Evolutionary conservation across 228 moss, liverwort and hornwort species (phyloP), one percentile per base, ranked within the genome.

Genomic region (Sphagnum magellanicum): DNA sequence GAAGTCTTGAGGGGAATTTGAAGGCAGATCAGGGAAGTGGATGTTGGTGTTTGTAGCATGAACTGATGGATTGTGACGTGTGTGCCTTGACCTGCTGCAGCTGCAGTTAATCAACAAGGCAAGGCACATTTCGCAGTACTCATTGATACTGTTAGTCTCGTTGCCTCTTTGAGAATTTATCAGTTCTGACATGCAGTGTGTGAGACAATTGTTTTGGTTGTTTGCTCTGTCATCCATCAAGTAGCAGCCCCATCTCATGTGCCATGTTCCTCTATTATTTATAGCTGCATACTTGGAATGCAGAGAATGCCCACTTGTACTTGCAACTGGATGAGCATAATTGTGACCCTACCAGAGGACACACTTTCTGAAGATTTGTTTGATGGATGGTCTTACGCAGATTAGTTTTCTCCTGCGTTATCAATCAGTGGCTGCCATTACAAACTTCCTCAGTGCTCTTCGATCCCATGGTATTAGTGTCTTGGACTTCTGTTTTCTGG

Each of bases 381-480:
- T 32, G 2, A 3, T 32, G 32, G 32, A 32, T 32, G 32, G 3
- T 32, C 32, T 70, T 61, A n/a, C 78, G 78, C 75, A 92, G 92
- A 83, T 86, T 60, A 92, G 91, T 67, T 69, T 81, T n/a, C 79
- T 95, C 16, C 81, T 95, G 69, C 84, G 92, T 68, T 74, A 78
- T 69, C 92, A 95, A 65, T 76, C 90, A 14, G 67, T 90, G 58
- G 87, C 87, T 63, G 82, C 74, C 51, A 68, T 95, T 52, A 84
- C 77, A 68, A 89, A 74, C 71, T 89, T 92, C 48, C 77, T 95
- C 62, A 84, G 79, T 66, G 48, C 79, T 53, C 66, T 95, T 14
- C 89, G 90, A 60, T 84, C 85, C 63, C 82, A 78, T 73, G 90
- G 92, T 92, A 85, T 59, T 8, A 1, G 8, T 1, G 1, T 55